Evolutionary conservation across 352 stramenopile species (phyloP).

Genomic region (Blastocystis sp.): DNA sequence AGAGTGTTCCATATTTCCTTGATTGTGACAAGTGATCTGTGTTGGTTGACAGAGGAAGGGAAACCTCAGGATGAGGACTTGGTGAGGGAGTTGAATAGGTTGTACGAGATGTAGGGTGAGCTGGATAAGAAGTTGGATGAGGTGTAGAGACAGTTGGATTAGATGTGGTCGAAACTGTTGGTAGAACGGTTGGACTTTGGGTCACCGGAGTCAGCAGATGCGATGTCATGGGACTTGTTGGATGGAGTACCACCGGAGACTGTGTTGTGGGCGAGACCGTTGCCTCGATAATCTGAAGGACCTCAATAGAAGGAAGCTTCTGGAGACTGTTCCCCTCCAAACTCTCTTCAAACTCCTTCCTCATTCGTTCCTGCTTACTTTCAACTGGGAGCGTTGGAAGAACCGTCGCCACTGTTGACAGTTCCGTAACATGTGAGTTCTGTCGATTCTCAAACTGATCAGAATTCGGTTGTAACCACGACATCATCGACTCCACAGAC

Average conservation of each 20-base stretch:
- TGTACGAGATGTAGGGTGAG: too few species aligned
- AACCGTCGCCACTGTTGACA: not conserved
- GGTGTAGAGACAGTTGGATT: not conserved
- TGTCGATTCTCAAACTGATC: not conserved
- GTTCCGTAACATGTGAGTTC: not conserved
- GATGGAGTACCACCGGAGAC: not conserved
- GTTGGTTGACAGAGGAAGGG: not conserved
- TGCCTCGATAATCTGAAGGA: not conserved
- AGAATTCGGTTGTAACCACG: not conserved
- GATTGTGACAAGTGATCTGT: not conserved
- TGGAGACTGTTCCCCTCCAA: not conserved
- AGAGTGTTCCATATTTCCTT: not conserved
- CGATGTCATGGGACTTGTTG: not conserved
- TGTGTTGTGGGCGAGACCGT: not conserved
- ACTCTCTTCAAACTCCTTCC: conserved; percentile 21
- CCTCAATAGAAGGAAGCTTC: not conserved
- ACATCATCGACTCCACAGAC: not conserved
- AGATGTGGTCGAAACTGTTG: not conserved
- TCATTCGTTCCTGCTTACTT: not conserved
- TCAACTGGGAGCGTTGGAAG: not conserved
- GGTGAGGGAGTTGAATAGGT: not conserved
- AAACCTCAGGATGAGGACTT: not conserved
- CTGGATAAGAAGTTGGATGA: not conserved
- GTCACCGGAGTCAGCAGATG: not conserved
- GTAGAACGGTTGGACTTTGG: not conserved